Evolutionary conservation across 495 filamentous ascomycete species (phyloP).

Genomic region (Penicillium cosmopolitanum): DNA sequence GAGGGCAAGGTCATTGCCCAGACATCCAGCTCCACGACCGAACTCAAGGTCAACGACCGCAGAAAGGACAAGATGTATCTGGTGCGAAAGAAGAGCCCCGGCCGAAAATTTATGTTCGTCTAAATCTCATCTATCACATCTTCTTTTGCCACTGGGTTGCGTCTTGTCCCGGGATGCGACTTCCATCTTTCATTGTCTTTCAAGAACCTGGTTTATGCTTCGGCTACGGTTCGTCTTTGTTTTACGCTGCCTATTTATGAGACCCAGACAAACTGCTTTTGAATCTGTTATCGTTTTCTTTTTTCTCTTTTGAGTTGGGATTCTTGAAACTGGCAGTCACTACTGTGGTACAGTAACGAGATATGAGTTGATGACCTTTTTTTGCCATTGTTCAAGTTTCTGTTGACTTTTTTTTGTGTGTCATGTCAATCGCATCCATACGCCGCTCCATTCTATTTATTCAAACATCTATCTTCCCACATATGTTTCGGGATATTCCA

Average conservation of each 20-base stretch:
- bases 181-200: slow-evolving; percentile 1
- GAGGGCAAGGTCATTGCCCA: slow-evolving; percentile 51
- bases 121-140: slow-evolving; percentile 16
- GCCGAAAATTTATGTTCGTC: slow-evolving; percentile 38
- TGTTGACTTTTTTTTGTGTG: slow-evolving; percentile 12
- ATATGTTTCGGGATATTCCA: background rate
- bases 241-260: slow-evolving; percentile 13
- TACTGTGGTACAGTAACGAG: slow-evolving; percentile 29
- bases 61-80: slow-evolving; percentile 59
- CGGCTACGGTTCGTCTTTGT: slow-evolving; percentile 15
- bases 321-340: slow-evolving; percentile 22
- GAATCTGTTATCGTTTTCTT: slow-evolving; percentile 21
- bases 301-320: slow-evolving; percentile 30
- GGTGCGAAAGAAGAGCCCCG: slow-evolving; percentile 65
- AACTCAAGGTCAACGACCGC: slow-evolving; percentile 54
- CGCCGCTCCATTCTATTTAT: slow-evolving; percentile 21
- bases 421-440: slow-evolving; percentile 16
- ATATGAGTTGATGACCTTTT: slow-evolving; percentile 33
- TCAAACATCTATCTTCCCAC: slow-evolving; percentile 10
- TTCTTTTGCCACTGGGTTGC: background rate
- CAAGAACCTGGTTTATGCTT: slow-evolving; percentile 4
- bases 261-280: slow-evolving; percentile 20
- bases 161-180: background rate
- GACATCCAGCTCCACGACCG: slow-evolving; percentile 49
- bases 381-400: background rate